phyloP scores from a whole-genome alignment of 768 basidiomycete species.

The Kwoniella shandongensis region DNA sequence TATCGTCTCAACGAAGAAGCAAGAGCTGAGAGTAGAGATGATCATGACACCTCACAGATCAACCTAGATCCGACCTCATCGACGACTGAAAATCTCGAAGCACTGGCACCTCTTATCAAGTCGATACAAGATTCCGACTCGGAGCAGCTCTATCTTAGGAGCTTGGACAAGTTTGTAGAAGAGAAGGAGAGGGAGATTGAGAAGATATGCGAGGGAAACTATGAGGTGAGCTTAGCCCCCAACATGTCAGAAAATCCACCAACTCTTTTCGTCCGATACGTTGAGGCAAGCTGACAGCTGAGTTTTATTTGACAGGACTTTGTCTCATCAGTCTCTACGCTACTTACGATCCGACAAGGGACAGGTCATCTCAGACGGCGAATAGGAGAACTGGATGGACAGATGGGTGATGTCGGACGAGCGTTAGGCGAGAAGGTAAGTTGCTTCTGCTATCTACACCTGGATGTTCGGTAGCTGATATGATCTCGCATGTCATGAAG shows the following conservation, averaged over 20 bases:
- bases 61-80: constrained; percentile 40
- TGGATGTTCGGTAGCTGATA: background rate
- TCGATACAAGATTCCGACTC: constrained; percentile 83
- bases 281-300: too few relatives aligned
- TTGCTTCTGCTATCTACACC: background rate
- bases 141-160: constrained; percentile 84
- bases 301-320: too few relatives aligned
- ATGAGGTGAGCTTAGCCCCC: constrained; percentile 61
- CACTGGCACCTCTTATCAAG: constrained; percentile 90
- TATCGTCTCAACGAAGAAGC: background rate
- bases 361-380: constrained; percentile 90
- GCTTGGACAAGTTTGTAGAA: constrained; percentile 80
- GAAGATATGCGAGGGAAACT: constrained; percentile 91
- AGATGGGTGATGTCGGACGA: constrained; percentile 81
- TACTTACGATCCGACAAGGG: constrained; percentile 93
- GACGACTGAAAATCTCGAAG: constrained; percentile 84
- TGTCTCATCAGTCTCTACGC: constrained; percentile 91
- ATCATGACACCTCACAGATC: constrained; percentile 30
- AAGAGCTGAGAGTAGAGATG: background rate
- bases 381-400: constrained; percentile 82
- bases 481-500: constrained; percentile 30
- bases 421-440: constrained; percentile 77
- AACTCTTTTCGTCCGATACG: background rate
- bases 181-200: constrained; percentile 96
- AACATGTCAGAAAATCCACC: background rate